Conservation (phyloP, 2,329 filamentous ascomycete species). For the Colletotrichum sp. region DNA sequence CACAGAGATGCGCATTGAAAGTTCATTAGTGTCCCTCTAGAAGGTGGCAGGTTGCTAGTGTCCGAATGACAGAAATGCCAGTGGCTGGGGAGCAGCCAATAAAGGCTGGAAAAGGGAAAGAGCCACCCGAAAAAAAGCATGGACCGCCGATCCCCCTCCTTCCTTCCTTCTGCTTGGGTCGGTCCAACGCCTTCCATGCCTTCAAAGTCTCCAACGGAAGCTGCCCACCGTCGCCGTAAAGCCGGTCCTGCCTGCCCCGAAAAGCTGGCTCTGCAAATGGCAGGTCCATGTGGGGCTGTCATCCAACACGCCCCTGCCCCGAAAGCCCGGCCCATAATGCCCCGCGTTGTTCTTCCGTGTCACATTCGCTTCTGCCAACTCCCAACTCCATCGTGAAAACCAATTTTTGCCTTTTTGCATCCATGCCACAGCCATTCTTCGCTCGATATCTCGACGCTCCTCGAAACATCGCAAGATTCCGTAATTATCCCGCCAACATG, state of each 20-base stretch:
- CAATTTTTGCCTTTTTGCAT: neutral
- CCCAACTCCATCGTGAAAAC: neutral
- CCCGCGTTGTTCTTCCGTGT: constrained; percentile 1
- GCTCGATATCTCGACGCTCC: neutral
- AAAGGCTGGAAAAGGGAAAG: neutral
- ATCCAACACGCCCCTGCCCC: neutral
- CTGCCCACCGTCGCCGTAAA: neutral
- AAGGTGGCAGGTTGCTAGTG: neutral
- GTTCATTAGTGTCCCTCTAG: neutral
- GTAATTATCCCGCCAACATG: neutral
- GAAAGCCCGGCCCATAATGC: neutral
- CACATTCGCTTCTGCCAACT: neutral
- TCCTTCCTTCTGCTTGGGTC: neutral
- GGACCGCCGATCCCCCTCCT: constrained; percentile 16
- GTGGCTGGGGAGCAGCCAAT: neutral
- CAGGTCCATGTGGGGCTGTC: neutral
- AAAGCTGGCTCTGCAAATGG: neutral
- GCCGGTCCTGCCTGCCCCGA: neutral
- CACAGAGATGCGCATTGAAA: neutral
- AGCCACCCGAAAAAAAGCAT: constrained; percentile 4
- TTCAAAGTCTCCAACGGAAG: neutral
- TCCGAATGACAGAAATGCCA: neutral
- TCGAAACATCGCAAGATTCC: neutral
- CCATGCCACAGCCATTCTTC: neutral
- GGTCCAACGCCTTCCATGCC: neutral